Evolutionary conservation across 352 stramenopile genomes (phyloP), one percentile per base, ranked within the genome.

Genomic region (Blastocystis sp.): DNA sequence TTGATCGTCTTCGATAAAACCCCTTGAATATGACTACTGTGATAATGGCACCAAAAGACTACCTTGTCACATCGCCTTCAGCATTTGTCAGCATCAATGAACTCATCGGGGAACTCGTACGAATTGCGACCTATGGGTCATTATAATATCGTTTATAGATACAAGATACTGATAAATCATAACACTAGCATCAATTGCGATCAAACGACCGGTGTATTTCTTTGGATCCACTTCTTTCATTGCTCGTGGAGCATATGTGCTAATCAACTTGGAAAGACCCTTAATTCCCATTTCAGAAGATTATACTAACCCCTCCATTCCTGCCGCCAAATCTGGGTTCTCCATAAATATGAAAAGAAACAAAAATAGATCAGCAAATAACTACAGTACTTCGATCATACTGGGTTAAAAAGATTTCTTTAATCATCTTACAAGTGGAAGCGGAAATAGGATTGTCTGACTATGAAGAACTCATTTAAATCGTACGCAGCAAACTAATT

Each of bases 1-100:
- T 96, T 96, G 91, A 99, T 99, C 35, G 97, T 99, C 19, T 97
- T 94, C 91, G 97, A 98, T 91, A 99, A 99, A 93, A 99, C 98
- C 70, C 97, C 97, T 90, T 96, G 94, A 54, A 97, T 95, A 90
- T 97, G 94, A 62, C 90, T 94, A 0, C 92, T 95, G 0, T 93
- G 19, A 69, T 24, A 17, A 59, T 19, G 19, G 80, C n/a, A 22
- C 30, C 19, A 40, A 24, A 17, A 75, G 30, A 13, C 27, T 27
- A 92, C 75, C 66, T 95, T 69, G 94, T 97, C 44, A 98, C 94
- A 89, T 99, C 97, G 33, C 97, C 97, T 22, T 96, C 96, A 19
- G 97, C 95, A 91, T 99, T 99, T 57, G 96, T 99, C 6, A 99
- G 92, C 91, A 96, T 96, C 79, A 95, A 93, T 13, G 96, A 93